These are phyloP conservation scores for Termitomyces sp. DNA, from an alignment of 768 basidiomycete species.

Conservation along the genomic window DNA sequence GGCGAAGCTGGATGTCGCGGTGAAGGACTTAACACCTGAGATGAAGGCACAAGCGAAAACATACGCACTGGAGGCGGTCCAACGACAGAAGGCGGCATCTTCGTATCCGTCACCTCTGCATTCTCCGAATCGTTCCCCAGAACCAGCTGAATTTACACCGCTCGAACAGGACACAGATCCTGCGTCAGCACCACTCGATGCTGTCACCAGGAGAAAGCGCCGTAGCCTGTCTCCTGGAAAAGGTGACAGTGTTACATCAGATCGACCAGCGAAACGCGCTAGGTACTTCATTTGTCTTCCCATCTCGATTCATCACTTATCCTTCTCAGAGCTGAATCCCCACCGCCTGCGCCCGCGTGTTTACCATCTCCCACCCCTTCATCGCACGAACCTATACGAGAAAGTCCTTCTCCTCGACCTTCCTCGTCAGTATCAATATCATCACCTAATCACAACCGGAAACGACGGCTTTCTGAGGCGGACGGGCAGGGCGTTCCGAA, in stretches of 20 bases:
- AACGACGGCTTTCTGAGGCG: slow-evolving; percentile 32
- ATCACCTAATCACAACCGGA: slow-evolving; percentile 18
- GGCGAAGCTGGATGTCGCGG: slow-evolving; percentile 22
- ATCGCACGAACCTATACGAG: not conserved
- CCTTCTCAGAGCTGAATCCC: not conserved
- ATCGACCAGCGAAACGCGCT: slow-evolving; percentile 12
- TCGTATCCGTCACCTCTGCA: slow-evolving; percentile 17
- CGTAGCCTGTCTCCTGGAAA: slow-evolving; percentile 5
- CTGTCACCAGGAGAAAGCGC: slow-evolving; percentile 11
- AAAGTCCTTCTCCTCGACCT: not conserved
- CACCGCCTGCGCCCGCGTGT: not conserved
- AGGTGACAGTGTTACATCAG: not conserved
- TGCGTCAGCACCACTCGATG: not conserved
- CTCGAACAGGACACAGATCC: slow-evolving; percentile 1
- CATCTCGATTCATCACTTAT: not conserved
- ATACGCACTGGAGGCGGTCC: slow-evolving; percentile 1
- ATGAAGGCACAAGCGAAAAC: slow-evolving; percentile 9
- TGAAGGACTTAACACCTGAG: slow-evolving; percentile 22
- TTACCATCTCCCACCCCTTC: slow-evolving; percentile 13
- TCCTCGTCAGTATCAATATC: not conserved
- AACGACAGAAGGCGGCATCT: slow-evolving; percentile 2
- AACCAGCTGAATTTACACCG: not conserved
- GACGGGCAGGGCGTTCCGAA: slow-evolving; percentile 18
- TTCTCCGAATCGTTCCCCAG: slow-evolving; percentile 6
- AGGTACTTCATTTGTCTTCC: slow-evolving; percentile 6